Percentiles rank a stretch among this genome's conserved stretches.
Conservation (phyloP, 2,329 filamentous ascomycete genomes). For the Ophiocordyceps polyrhachis-furcata region DNA sequence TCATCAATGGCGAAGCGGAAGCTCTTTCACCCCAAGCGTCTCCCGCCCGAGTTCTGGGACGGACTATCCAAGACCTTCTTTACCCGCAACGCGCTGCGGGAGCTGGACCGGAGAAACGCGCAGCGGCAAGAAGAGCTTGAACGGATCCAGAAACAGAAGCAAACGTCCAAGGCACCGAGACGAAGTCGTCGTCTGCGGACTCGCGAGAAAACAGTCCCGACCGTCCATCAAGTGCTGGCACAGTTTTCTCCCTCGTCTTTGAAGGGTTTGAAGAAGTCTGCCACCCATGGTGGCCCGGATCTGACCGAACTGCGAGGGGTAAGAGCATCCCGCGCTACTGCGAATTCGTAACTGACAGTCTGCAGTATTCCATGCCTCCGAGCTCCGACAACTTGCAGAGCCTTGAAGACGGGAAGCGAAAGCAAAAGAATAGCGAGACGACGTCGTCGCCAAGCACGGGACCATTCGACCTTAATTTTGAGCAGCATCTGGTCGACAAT, state of each 20-base stretch:
- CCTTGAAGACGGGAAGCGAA: background rate
- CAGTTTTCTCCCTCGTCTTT: background rate
- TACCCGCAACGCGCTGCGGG: background rate
- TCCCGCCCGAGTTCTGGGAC: background rate
- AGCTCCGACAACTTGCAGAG: background rate
- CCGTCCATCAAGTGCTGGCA: background rate
- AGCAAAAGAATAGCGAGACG: background rate
- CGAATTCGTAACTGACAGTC: background rate
- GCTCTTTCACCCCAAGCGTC: background rate
- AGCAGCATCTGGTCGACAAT: conserved; percentile 7
- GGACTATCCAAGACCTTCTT: background rate
- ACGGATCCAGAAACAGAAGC: background rate
- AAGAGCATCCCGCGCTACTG: background rate
- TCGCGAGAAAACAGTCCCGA: background rate
- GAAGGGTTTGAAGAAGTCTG: background rate
- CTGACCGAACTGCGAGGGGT: conserved; percentile 1
- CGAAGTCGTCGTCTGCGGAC: background rate
- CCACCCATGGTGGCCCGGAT: conserved; percentile 1
- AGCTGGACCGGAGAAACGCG: background rate
- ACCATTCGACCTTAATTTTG: conserved; percentile 7
- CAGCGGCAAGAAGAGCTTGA: background rate
- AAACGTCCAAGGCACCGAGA: background rate
- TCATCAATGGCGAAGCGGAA: background rate
- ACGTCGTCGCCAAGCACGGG: conserved; percentile 3
- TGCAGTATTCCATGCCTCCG: no score